Evolutionary conservation across 176 grass and related monocot genomes (phyloP), one percentile per base, ranked within the genome.

Genomic region (Urochloa ruziziensis): DNA sequence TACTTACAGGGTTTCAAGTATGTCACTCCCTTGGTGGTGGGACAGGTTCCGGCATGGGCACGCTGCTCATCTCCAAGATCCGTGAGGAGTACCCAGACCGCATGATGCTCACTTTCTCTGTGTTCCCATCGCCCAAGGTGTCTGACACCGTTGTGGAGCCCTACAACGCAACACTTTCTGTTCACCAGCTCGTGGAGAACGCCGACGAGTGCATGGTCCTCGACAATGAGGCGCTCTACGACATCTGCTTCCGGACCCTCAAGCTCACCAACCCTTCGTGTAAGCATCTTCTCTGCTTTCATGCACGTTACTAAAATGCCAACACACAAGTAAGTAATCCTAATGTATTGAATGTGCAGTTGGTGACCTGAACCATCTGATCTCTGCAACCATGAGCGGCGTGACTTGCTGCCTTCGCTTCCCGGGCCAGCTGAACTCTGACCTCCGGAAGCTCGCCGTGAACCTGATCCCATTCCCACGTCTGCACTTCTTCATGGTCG

Each of bases 401-500:
- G 94, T 97, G 62, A 97, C 94, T 2, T 97, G 94, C 91, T 93
- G 94, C 84, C 84, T 97, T 24, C 77, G 94, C 10, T 97, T 97
- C 91, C 94, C 94, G 1, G 94, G 94, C 35, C 94, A 97, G 80
- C 94, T 97, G 29, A 97, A 97, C 86, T 97, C 94, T 0, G 94
- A 96, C 88, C 91, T 96, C 12, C 75, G 92, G 61, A 94, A 94
- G 84, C 89, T 94, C 19, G 92, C 92, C 0, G 92, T 94, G 59
- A 94, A 94, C 81, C 81, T 94, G 75, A 94, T 94, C 87, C 92
- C 92, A 42, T 94, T 94, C 89, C 92, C 92, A 5, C 52, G 92
- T 10, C 71, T 94, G 72, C 92, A 94, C 87, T 94, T 94, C 92
- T 94, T 94, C 89, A 94, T 94, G 92, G 92, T 94, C 0, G 92